Evolutionary conservation across 441 rosid genomes (phyloP).

Genomic region (Erysimum cheiri): DNA sequence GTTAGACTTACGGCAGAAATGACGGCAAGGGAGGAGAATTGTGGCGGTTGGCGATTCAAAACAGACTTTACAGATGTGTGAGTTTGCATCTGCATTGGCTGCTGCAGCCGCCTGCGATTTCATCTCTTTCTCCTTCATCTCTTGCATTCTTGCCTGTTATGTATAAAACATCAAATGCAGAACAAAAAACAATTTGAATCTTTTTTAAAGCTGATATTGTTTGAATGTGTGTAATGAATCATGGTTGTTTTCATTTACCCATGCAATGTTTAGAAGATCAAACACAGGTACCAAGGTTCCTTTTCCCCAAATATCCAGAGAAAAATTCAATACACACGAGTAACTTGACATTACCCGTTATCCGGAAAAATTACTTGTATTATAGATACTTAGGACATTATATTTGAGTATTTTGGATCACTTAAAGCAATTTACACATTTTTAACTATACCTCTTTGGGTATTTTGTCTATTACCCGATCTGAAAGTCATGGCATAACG

Average conservation of each 20-base stretch:
- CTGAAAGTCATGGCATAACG: not conserved
- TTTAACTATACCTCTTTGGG: not conserved
- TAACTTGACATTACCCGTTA: not conserved
- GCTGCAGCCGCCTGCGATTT: slow-evolving; percentile 74
- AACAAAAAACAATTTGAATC: not conserved
- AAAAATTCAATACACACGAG: not conserved
- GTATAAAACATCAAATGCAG: slow-evolving; percentile 35
- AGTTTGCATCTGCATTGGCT: slow-evolving; percentile 84
- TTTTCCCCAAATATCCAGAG: not conserved
- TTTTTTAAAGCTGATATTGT: not conserved
- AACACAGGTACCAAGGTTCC: not conserved
- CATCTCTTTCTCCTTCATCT: slow-evolving; percentile 92
- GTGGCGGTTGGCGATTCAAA: slow-evolving; percentile 94
- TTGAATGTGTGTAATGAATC: not conserved
- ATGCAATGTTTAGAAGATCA: not conserved
- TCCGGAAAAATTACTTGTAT: not conserved
- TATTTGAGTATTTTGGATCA: not conserved
- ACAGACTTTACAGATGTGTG: slow-evolving; percentile 93
- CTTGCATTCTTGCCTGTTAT: slow-evolving; percentile 90
- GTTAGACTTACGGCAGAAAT: slow-evolving; percentile 88
- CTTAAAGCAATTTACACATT: not conserved
- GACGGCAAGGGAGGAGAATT: slow-evolving; percentile 96
- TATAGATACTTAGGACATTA: not conserved
- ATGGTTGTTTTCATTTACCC: not conserved
- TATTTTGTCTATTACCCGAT: slow-evolving; percentile 8